Base-by-base conservation (phyloP, 352 stramenopile genomes). In the Phytophthora capsici region DNA sequence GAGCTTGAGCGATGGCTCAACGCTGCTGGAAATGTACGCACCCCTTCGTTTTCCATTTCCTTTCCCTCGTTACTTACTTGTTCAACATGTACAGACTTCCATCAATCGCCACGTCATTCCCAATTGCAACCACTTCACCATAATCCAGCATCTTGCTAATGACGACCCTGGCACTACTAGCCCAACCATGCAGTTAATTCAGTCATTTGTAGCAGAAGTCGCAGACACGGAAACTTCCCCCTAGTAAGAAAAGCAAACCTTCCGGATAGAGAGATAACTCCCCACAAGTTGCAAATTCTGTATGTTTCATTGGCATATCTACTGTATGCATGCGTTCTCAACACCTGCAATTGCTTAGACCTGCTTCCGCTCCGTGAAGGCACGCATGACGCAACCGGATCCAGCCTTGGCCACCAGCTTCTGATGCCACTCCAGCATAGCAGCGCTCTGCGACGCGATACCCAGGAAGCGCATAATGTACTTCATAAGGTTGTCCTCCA, bases 401-500 rank as follows among this genome's bases (percentile, higher is more conserved):
- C 90, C 90, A n/a, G 88, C 89, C 53, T 96, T 96, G 38, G 76
- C 77, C 30, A 78, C 71, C 38, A 96, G 80, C 61, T 95, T 93
- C 63, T 91, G 86, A 67, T 97, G 84, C 90, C 90, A 97, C 38
- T 96, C 90, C 34, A 97, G 74, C 43, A 97, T 87, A 8, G 69
- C 59, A 1, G 86, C 84, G 69, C 90, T 96, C 71, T 95, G 86
- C 56, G 80, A 79, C 20, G 88, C 71, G 23, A 92, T 71, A 2
- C 69, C 80, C 17, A 96, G 66, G 37, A 94, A 88, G 44, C 86
- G 84, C 78, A 90, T 89, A 28, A 97, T 66, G 69, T 96, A 97
- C 72, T 96, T 97, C 85, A 96, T 93, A 28, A 97, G 76, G 7
- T 65, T 77, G 65, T 97, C 90, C 57, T 94, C 86, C 47, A 86